Conservation (phyloP, 2,329 filamentous ascomycete species). For the Fusarium chlamydosporum region DNA sequence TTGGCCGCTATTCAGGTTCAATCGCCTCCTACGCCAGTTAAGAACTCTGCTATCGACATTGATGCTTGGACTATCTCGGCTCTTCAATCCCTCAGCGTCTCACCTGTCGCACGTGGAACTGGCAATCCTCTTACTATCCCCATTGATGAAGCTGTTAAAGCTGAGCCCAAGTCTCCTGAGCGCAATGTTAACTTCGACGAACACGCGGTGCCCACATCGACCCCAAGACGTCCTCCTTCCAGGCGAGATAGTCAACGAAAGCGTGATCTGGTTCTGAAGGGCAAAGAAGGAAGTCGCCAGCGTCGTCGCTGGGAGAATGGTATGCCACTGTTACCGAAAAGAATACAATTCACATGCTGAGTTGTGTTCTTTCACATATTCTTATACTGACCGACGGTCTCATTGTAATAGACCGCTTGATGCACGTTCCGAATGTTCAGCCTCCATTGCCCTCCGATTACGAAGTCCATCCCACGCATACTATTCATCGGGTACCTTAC, state of each 20-base stretch:
- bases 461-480: conserved; percentile 85
- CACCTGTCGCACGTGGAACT: conserved; percentile 70
- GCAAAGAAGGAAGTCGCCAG: conserved; percentile 89
- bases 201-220: conserved; percentile 47
- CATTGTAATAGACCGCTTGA: conserved; percentile 76
- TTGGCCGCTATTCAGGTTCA: conserved; percentile 40
- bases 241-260: conserved; percentile 69
- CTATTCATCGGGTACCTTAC: conserved; percentile 84
- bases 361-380: not conserved
- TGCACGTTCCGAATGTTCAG: conserved; percentile 87
- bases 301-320: conserved; percentile 96
- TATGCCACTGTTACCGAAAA: conserved; percentile 56
- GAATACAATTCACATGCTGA: not conserved
- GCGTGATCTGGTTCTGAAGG: conserved; percentile 84
- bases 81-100: conserved; percentile 68
- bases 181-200: conserved; percentile 44
- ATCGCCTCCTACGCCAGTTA: conserved; percentile 47
- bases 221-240: conserved; percentile 62
- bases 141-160: conserved; percentile 69
- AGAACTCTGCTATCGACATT: conserved; percentile 65
- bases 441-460: conserved; percentile 88
- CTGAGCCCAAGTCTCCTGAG: conserved; percentile 29
- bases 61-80: conserved; percentile 76
- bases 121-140: conserved; percentile 79
- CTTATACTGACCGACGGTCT: conserved; percentile 36